Evolutionary conservation across 441 rosid species (phyloP), one percentile per base, ranked within the genome.

Genomic region (Viola pubescens): DNA sequence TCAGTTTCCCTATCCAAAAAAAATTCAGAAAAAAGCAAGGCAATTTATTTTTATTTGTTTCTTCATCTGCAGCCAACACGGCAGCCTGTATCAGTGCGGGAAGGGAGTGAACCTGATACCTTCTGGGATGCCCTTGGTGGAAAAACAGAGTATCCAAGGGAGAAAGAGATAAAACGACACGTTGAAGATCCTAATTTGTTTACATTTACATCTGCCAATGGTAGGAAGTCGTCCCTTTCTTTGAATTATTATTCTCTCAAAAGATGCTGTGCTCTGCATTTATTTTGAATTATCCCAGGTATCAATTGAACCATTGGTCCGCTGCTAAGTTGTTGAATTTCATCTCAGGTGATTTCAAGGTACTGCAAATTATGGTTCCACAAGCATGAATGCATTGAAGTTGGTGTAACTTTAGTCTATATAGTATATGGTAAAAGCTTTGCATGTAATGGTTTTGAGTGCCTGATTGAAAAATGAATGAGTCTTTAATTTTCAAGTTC

Each of bases 121-220:
- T 91, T 91, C 73, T 91, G 98, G 98, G 77, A 80, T 67, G 73
- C 79, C 53, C 81, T 91, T 66, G 96, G 94, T 53, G 98, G 94
- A 69, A 91, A 81, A 79, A 39, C 79, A n/a, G 98, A 91, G 65
- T 79, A 91, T 78, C 66, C 79, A 26, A 84, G 74, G 70, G 88
- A 83, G 69, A 87, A 87, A 70, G 71, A 69, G 73, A 68, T 75
- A 16, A 80, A 62, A 56, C 75, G 75, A 54, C 70, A 67, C 12
- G 62, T 61, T 62, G 87, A 81, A 71, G 98, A 87, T 78, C 86
- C 91, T 13, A 84, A 78, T 70, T 70, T 88, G 66, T 88, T 87
- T 58, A 66, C 72, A 5, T 70, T 80, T 72, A 62, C 75, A 16
- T 70, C 67, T 53, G 65, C 66, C 54, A 77, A 82, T 73, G 98